phyloP scores from a whole-genome alignment of 108 stramenopile species.

The Epipyxis sp. region DNA sequence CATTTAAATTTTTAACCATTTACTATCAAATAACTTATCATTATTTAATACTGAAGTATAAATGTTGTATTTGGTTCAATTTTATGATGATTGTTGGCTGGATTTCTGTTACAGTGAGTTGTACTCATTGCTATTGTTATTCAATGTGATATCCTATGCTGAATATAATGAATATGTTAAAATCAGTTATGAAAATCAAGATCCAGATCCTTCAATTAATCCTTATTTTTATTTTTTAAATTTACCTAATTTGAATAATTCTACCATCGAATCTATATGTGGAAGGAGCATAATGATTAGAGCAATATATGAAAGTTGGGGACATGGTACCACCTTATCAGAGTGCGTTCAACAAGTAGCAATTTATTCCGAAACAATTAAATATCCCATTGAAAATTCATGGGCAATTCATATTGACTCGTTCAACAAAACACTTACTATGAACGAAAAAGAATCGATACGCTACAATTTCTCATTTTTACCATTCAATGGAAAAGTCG shows the following conservation, averaged over 20 bases:
- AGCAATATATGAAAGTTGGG: slow-evolving; percentile 16
- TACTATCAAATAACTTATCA: too few relatives aligned
- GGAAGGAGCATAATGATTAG: slow-evolving; percentile 30
- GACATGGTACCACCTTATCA: not conserved
- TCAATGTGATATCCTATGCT: not conserved
- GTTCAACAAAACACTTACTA: slow-evolving; percentile 29
- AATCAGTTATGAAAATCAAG: not conserved
- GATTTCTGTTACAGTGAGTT: slow-evolving; percentile 31
- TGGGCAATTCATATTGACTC: slow-evolving; percentile 40
- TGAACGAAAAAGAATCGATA: slow-evolving; percentile 36
- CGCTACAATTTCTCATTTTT: slow-evolving; percentile 42
- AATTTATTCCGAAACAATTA: not conserved
- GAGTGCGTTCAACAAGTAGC: not conserved
- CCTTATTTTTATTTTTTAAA: not conserved
- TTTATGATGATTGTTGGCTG: slow-evolving; percentile 19
- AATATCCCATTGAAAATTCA: not conserved
- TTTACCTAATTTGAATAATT: not conserved
- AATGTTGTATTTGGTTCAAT: slow-evolving; percentile 13
- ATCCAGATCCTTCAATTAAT: not conserved
- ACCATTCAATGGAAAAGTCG: slow-evolving; percentile 37
- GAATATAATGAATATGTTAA: not conserved
- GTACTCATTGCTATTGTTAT: not conserved
- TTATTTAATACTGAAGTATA: too few relatives aligned
- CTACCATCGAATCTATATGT: slow-evolving; percentile 14
- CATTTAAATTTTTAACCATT: too few relatives aligned